phyloP scores from a whole-genome alignment of 441 rosid species.

The Adansonia rubrostipa region DNA sequence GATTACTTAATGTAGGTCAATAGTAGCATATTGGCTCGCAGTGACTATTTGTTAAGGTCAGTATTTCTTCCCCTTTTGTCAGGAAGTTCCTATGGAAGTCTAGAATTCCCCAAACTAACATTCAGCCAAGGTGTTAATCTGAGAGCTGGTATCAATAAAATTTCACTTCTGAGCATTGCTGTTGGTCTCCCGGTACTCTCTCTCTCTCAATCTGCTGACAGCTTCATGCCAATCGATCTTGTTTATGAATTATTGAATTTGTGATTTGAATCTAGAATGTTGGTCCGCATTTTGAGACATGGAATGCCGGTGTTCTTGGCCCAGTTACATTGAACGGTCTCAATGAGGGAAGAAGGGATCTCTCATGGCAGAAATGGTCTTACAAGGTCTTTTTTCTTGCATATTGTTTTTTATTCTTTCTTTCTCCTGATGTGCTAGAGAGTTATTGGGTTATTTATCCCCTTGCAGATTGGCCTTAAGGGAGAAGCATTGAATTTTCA shows the following conservation, averaged over 20 bases:
- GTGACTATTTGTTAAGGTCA: background rate
- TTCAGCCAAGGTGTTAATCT: conserved; percentile 63
- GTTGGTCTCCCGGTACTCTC: conserved; percentile 92
- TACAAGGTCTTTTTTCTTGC: conserved; percentile 57
- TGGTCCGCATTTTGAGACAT: conserved; percentile 95
- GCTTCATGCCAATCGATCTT: background rate
- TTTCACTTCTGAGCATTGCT: conserved; percentile 81
- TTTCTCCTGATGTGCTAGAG: background rate
- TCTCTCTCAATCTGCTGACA: conserved; percentile 9
- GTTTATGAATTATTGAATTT: background rate
- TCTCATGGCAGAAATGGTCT: conserved; percentile 98
- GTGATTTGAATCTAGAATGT: conserved; percentile 67
- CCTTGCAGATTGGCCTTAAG: conserved; percentile 76
- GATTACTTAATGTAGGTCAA: background rate
- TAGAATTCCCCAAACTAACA: conserved; percentile 82
- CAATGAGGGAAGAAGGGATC: conserved; percentile 73
- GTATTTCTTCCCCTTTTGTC: conserved; percentile 23
- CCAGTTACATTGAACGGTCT: conserved; percentile 84
- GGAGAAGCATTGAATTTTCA: conserved; percentile 92
- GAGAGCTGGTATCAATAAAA: conserved; percentile 79
- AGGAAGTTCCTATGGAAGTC: conserved; percentile 89
- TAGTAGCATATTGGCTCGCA: background rate
- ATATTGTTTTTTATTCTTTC: background rate
- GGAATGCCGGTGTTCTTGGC: conserved; percentile 96
- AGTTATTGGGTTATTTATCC: conserved; percentile 24